Evolutionary conservation across 257 asterid genomes (phyloP).

Genomic region (Linderniella brevidens): DNA sequence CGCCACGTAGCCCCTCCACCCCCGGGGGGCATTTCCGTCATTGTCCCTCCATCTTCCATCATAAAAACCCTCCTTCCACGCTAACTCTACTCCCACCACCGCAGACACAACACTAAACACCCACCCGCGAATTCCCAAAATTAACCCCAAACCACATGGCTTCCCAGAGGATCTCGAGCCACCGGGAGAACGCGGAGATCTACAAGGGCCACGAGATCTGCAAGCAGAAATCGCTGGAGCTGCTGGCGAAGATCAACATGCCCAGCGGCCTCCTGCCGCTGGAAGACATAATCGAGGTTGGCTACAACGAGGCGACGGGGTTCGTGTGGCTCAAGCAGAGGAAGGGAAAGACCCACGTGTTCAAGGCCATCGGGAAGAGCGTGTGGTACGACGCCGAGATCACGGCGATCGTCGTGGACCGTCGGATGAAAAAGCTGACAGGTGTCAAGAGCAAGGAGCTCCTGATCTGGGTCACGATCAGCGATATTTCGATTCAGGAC

Average conservation of each 20-base stretch:
- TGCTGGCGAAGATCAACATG: slow-evolving; percentile 35
- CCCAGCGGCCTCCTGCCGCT: slow-evolving; percentile 55
- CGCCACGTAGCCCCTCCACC: too few species aligned
- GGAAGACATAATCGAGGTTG: slow-evolving; percentile 38
- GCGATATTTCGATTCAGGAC: slow-evolving; percentile 36
- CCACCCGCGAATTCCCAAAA: too few species aligned
- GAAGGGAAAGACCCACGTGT: slow-evolving; percentile 29
- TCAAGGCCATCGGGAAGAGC: slow-evolving; percentile 28
- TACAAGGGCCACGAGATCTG: slow-evolving; percentile 21
- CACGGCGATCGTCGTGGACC: slow-evolving; percentile 49
- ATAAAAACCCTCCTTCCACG: too few species aligned
- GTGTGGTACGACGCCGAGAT: slow-evolving; percentile 55
- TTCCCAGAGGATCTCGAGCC: too few species aligned
- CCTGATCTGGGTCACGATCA: slow-evolving; percentile 47
- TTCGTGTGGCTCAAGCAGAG: slow-evolving; percentile 66
- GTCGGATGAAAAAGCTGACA: slow-evolving; percentile 47
- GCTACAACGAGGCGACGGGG: slow-evolving; percentile 36
- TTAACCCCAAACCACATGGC: too few species aligned
- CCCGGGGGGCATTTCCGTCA: too few species aligned
- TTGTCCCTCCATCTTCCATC: too few species aligned
- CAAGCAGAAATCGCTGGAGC: slow-evolving; percentile 44
- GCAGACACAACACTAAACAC: too few species aligned
- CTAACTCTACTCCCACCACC: too few species aligned
- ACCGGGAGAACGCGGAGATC: slow-evolving; percentile 13
- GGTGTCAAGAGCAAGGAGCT: slow-evolving; percentile 74